Percentiles rank a stretch among this genome's conserved stretches.
These are phyloP conservation scores for Turnera subulata DNA, from an alignment of 345 rosid species.

Conservation along the genomic window DNA sequence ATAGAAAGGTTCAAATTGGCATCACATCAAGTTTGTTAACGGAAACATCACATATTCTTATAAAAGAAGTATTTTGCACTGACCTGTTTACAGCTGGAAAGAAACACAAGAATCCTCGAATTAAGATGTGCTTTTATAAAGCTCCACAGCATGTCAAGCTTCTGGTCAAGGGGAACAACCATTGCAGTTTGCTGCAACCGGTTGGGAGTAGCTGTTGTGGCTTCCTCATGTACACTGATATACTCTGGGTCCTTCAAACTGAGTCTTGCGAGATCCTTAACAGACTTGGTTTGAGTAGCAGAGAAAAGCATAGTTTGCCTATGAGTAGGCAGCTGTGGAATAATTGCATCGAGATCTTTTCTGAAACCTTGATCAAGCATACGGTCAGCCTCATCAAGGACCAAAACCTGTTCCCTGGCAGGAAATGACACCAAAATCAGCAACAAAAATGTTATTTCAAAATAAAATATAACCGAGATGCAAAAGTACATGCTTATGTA, in stretches of 20 bases:
- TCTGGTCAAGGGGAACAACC: constrained; percentile 81
- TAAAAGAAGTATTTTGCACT: constrained; percentile 10
- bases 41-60: background rate
- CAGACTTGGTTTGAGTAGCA: constrained; percentile 91
- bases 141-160: constrained; percentile 91
- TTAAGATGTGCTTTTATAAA: constrained; percentile 77
- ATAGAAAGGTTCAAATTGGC: background rate
- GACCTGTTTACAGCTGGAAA: constrained; percentile 95
- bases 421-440: constrained; percentile 36
- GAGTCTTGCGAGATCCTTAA: constrained; percentile 95
- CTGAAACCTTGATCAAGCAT: constrained; percentile 89
- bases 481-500: background rate
- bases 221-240: constrained; percentile 80
- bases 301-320: constrained; percentile 93
- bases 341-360: constrained; percentile 75
- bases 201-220: constrained; percentile 75
- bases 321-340: constrained; percentile 75
- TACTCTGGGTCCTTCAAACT: constrained; percentile 96
- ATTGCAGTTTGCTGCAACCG: constrained; percentile 77
- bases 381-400: constrained; percentile 98
- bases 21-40: background rate
- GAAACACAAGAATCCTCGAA: constrained; percentile 80
- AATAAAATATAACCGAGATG: background rate
- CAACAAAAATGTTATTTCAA: too few species aligned
- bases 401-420: constrained; percentile 67